Percentiles rank a stretch among this genome's conserved stretches.
Conservation (phyloP, 108 stramenopile species). For the Mediolabrus comicus region DNA sequence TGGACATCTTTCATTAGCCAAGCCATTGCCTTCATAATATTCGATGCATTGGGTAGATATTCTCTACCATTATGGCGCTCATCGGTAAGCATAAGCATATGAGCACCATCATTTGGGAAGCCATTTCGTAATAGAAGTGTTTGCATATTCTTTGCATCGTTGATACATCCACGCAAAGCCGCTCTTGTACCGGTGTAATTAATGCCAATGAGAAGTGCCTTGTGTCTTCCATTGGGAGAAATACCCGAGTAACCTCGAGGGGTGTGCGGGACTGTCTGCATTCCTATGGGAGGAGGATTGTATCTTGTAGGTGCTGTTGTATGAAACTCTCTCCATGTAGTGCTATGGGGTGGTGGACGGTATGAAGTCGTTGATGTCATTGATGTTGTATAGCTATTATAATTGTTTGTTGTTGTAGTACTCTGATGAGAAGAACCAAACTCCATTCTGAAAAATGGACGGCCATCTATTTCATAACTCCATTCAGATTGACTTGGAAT, state of each 20-base stretch:
- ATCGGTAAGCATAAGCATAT: conserved; percentile 63
- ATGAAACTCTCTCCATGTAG: conserved; percentile 27
- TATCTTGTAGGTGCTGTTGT: conserved; percentile 24
- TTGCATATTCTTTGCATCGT: conserved; percentile 68
- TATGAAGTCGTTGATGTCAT: background rate
- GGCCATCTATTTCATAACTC: conserved; percentile 10
- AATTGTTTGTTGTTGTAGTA: background rate
- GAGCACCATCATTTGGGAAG: conserved; percentile 41
- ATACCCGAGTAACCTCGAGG: conserved; percentile 17
- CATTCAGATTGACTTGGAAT: conserved; percentile 33
- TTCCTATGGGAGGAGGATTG: conserved; percentile 29
- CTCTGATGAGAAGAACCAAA: background rate
- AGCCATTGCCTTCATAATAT: conserved; percentile 52
- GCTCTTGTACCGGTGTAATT: conserved; percentile 69
- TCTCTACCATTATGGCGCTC: conserved; percentile 28
- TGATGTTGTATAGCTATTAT: background rate
- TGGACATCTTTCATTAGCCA: conserved; percentile 44
- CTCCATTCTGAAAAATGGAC: conserved; percentile 30
- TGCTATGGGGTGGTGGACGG: conserved; percentile 12
- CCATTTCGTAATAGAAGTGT: conserved; percentile 27
- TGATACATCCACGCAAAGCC: conserved; percentile 64
- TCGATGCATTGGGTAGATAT: conserved; percentile 40
- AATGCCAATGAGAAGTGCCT: conserved; percentile 55
- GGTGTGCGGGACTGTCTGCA: conserved; percentile 13
- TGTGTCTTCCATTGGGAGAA: conserved; percentile 40